Base-by-base conservation (phyloP, 2,329 filamentous ascomycete genomes). In the Myrmaecium sp. region DNA sequence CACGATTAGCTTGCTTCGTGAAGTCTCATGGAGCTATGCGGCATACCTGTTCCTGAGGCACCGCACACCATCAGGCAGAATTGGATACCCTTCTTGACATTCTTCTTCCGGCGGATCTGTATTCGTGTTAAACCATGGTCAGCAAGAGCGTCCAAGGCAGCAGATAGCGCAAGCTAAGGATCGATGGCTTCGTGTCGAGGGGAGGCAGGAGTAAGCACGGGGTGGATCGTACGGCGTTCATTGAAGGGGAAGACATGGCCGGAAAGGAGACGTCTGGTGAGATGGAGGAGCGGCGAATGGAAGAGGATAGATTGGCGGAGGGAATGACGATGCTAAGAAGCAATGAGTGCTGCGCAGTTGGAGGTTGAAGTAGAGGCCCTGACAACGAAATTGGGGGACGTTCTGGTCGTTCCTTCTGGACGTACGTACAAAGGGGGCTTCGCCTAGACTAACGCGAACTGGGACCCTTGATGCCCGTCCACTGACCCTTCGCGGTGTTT, bases 51-150 rank as follows among this genome's bases (percentile, higher is more conserved):
- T 58, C 89, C 89, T 45, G 86, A 95, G 54, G 89, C 89, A 65
- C 89, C 89, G 55, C 89, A 95, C 50, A 98, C 89, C 89, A 98
- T 98, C 71, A 98, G 62, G 60, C 84, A 95, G 67, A 98, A 98
- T 69, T 98, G 89, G 53, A 98, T 95, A 54, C 89, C 89, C 73
- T 94, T 94, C 79, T 94, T 94, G 64, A 98, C 86, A 71, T 98
- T 95, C 80, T 98, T 98, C 86, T 98, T 98, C 62, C 82, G 78
- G 63, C 89, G 84, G 56, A 94, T 84, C 79, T 93, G 89, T 60
- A 91, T 81, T 74, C 82, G 57, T 26, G 20, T 13, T 32, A 25
- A 25, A 20, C 25, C 25, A 37, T 41, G 40, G 45, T 34, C 31
- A 39, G 32, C 30, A 24, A 20, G 25, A 25, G 31, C 29, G 31